Percentiles rank a stretch among this genome's conserved stretches.
These are phyloP conservation scores for Phaeoacremonium minimum DNA, from an alignment of 2,329 filamentous ascomycete genomes.

Conservation along the genomic window DNA sequence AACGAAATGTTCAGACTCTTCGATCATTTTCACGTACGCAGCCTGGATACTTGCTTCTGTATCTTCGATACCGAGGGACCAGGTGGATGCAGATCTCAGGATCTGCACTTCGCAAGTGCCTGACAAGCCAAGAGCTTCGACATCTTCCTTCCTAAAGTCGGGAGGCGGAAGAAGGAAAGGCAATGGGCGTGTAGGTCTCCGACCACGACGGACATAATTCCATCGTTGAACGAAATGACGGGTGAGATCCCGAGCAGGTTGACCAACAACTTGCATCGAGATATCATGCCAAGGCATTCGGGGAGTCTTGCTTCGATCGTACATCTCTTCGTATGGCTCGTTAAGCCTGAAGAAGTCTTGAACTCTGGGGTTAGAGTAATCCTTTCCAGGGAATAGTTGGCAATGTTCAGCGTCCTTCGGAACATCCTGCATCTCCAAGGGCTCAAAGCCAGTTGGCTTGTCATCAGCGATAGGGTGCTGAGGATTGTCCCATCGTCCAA, in stretches of 20 bases:
- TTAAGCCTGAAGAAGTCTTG: slow-evolving; percentile 92
- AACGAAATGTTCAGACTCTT: slow-evolving; percentile 92
- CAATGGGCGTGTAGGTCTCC: slow-evolving; percentile 88
- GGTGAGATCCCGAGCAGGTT: slow-evolving; percentile 89
- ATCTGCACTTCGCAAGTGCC: slow-evolving; percentile 98
- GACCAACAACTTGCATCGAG: slow-evolving; percentile 94
- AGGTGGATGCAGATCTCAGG: slow-evolving; percentile 80
- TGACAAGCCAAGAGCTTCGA: slow-evolving; percentile 81
- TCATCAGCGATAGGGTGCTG: slow-evolving; percentile 89
- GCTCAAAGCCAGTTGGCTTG: slow-evolving; percentile 91
- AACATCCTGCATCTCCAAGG: slow-evolving; percentile 60
- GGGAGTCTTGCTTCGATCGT: slow-evolving; percentile 81
- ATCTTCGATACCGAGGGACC: slow-evolving; percentile 86
- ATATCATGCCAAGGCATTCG: slow-evolving; percentile 99
- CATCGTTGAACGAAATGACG: slow-evolving; percentile 96
- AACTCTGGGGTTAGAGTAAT: slow-evolving; percentile 94
- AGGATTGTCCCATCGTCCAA: slow-evolving; percentile 95
- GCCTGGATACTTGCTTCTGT: slow-evolving; percentile 94
- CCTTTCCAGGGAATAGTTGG: slow-evolving; percentile 94
- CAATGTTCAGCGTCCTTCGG: slow-evolving; percentile 91
- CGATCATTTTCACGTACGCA: slow-evolving; percentile 91
- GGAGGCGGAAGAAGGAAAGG: slow-evolving; percentile 91
- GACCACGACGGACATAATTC: slow-evolving; percentile 92
- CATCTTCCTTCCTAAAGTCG: slow-evolving; percentile 80
- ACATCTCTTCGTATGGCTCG: slow-evolving; percentile 98